A percentile compares a stretch with the other conserved stretches of the same genome.
Conservation (phyloP, 1,284 basidiomycete genomes). For the Exsudoporus floridanus region DNA sequence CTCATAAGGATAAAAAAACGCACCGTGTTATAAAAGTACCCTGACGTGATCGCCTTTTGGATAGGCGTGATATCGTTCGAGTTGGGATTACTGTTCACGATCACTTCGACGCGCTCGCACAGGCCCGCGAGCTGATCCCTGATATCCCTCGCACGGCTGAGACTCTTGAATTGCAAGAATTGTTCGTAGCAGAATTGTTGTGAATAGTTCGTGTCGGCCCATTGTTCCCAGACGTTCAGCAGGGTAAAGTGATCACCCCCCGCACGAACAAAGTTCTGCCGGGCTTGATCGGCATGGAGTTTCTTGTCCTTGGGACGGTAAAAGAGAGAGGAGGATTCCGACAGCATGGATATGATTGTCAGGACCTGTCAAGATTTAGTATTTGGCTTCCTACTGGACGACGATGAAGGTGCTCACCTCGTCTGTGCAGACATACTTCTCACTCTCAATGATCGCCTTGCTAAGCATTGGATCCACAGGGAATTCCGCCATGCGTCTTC, state of each 20-base stretch:
- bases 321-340: conserved; percentile 92
- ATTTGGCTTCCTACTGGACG: neutral
- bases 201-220: conserved; percentile 95
- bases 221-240: conserved; percentile 97
- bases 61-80: conserved; percentile 88
- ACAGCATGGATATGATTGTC: conserved; percentile 97
- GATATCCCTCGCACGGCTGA: conserved; percentile 93
- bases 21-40: conserved; percentile 96
- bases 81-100: conserved; percentile 86
- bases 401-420: conserved; percentile 55
- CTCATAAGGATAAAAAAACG: conserved; percentile 24
- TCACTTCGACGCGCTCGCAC: conserved; percentile 96
- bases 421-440: conserved; percentile 93
- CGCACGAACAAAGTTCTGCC: conserved; percentile 91
- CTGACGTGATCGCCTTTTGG: conserved; percentile 92
- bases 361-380: conserved; percentile 57
- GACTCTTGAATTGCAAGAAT: conserved; percentile 95
- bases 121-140: conserved; percentile 92
- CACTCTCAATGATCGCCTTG: conserved; percentile 94
- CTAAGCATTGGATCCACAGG: conserved; percentile 98
- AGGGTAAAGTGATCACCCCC: conserved; percentile 99
- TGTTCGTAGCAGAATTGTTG: conserved; percentile 96
- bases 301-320: conserved; percentile 98
- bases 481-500: conserved; percentile 97
- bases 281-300: conserved; percentile 92